A percentile compares a stretch with the other conserved stretches of the same genome.
phyloP scores from a whole-genome alignment of 2,329 filamentous ascomycete genomes.

The Chaetomium sp. region DNA sequence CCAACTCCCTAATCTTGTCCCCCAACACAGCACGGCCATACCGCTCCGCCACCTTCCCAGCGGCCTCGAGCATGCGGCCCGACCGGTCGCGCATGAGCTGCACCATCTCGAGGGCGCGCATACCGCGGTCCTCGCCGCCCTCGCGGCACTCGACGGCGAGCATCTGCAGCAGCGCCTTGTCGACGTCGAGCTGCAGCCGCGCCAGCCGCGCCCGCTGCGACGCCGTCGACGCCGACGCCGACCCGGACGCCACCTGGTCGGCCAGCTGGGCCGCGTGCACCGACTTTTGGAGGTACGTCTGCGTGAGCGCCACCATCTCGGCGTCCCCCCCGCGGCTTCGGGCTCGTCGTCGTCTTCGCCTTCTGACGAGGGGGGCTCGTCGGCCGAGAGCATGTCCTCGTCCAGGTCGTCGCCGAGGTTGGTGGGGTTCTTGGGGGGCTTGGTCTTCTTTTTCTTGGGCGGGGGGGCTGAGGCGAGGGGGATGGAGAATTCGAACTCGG shows the following conservation, averaged over 20 bases:
- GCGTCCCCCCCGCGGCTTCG: slow-evolving; percentile 40
- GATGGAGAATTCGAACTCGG: slow-evolving; percentile 89
- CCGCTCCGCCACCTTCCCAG: slow-evolving; percentile 82
- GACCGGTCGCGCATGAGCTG: slow-evolving; percentile 79
- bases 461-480: slow-evolving; percentile 65
- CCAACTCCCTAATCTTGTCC: slow-evolving; percentile 87
- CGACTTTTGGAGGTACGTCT: slow-evolving; percentile 75
- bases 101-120: slow-evolving; percentile 92
- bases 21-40: slow-evolving; percentile 79
- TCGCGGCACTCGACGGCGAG: slow-evolving; percentile 88
- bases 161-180: slow-evolving; percentile 87
- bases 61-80: slow-evolving; percentile 89
- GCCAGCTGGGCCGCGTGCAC: slow-evolving; percentile 73
- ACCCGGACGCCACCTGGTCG: slow-evolving; percentile 72
- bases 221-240: slow-evolving; percentile 63
- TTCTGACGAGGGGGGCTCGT: slow-evolving; percentile 28
- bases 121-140: slow-evolving; percentile 84
- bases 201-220: slow-evolving; percentile 68
- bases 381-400: slow-evolving; percentile 27
- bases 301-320: slow-evolving; percentile 71
- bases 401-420: slow-evolving; percentile 33
- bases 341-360: slow-evolving; percentile 17
- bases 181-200: slow-evolving; percentile 77
- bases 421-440: slow-evolving; percentile 9
- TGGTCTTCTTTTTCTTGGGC: slow-evolving; percentile 35